These are phyloP conservation scores for Keithomyces neogunnii DNA, from an alignment of 2,329 filamentous ascomycete genomes.

Conservation along the genomic window DNA sequence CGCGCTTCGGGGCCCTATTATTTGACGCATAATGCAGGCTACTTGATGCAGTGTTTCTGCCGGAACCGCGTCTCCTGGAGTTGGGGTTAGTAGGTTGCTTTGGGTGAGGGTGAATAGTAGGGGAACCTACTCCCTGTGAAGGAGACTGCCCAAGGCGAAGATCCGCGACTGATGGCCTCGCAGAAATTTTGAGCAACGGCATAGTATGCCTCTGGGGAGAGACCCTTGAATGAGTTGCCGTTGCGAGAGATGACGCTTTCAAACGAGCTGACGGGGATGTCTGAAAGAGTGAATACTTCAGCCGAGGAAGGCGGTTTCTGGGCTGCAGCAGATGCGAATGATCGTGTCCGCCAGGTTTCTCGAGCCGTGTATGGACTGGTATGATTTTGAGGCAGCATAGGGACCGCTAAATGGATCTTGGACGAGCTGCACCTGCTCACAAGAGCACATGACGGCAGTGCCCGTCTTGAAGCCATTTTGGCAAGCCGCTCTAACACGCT, in stretches of 20 bases:
- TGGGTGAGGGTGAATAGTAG: not conserved
- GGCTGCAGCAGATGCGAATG: conserved; percentile 6
- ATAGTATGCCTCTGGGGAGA: conserved; percentile 18
- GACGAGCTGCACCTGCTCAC: not conserved
- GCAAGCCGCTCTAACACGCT: not conserved
- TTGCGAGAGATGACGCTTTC: conserved; percentile 11
- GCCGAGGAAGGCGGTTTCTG: conserved; percentile 3
- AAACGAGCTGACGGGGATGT: conserved; percentile 15
- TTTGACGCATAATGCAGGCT: conserved; percentile 18
- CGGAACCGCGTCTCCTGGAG: conserved; percentile 13
- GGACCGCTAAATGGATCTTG: not conserved
- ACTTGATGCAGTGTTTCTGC: conserved; percentile 17
- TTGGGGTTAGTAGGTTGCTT: not conserved
- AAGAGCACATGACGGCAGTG: not conserved
- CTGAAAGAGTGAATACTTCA: conserved; percentile 13
- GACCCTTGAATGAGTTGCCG: conserved; percentile 9
- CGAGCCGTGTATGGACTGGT: not conserved
- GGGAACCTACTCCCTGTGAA: conserved; percentile 15
- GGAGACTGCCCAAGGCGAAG: conserved; percentile 12
- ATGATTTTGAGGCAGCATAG: not conserved
- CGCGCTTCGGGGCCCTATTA: conserved; percentile 4
- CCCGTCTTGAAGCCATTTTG: not conserved
- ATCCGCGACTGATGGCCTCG: conserved; percentile 13
- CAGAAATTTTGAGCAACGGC: conserved; percentile 13
- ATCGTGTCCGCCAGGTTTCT: not conserved